These are phyloP conservation scores for Crassisporium funariophilum DNA, from an alignment of 768 basidiomycete species.

Conservation along the genomic window DNA sequence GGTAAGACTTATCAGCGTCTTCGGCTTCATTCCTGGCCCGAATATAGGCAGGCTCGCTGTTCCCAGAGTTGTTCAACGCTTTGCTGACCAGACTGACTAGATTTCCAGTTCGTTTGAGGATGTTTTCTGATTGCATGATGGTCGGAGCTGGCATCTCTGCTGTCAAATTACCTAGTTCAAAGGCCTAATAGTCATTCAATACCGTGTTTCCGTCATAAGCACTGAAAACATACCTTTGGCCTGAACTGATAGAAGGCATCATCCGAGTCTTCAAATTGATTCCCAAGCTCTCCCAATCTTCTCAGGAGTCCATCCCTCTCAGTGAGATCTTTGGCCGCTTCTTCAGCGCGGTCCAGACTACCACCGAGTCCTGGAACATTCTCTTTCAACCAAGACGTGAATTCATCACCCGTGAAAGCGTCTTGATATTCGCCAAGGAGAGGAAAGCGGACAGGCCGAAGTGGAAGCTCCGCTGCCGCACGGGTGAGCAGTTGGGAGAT, in stretches of 20 bases:
- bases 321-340: constrained; percentile 65
- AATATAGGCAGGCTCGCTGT: constrained; percentile 68
- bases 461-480: constrained; percentile 71
- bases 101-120: constrained; percentile 69
- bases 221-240: constrained; percentile 55
- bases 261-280: constrained; percentile 74
- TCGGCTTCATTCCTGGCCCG: constrained; percentile 77
- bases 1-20: constrained; percentile 78
- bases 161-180: constrained; percentile 48
- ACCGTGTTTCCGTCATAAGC: background rate
- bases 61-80: constrained; percentile 55
- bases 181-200: constrained; percentile 47
- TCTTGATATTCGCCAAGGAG: constrained; percentile 83
- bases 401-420: constrained; percentile 88
- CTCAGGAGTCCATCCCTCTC: constrained; percentile 65
- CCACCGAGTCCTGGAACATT: constrained; percentile 80
- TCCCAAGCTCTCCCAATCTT: constrained; percentile 81
- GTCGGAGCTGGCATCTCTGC: constrained; percentile 24
- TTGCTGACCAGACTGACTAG: constrained; percentile 75
- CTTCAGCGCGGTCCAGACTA: constrained; percentile 76
- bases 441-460: constrained; percentile 74
- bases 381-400: constrained; percentile 80
- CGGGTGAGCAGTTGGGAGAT: constrained; percentile 71
- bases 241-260: constrained; percentile 87
- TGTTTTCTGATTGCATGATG: constrained; percentile 44